Conservation (phyloP, 73 alveolate genomes). For the Paramecium sexaurelia region DNA sequence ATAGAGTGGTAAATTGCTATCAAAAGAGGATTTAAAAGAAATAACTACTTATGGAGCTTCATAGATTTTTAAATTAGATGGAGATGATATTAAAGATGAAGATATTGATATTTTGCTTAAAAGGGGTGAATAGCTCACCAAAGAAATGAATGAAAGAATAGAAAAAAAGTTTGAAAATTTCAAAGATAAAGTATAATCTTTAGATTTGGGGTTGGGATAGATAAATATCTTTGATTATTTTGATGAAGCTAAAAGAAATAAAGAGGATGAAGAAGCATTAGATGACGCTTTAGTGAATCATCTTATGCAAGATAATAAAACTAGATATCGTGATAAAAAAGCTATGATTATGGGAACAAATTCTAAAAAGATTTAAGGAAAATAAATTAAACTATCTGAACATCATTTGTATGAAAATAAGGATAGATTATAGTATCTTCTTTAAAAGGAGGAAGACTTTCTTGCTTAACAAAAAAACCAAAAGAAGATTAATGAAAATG, state of each 20-base stretch:
- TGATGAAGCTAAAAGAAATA: slow-evolving; percentile 90
- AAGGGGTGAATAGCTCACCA: slow-evolving; percentile 91
- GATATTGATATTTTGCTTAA: slow-evolving; percentile 89
- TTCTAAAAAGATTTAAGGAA: slow-evolving; percentile 69
- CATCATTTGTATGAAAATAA: slow-evolving; percentile 79
- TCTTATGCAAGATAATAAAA: slow-evolving; percentile 51
- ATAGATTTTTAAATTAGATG: slow-evolving; percentile 87
- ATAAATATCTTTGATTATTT: slow-evolving; percentile 93
- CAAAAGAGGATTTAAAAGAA: slow-evolving; percentile 96
- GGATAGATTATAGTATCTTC: slow-evolving; percentile 76
- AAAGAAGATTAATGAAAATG: neutral
- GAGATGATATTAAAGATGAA: slow-evolving; percentile 84
- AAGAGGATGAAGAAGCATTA: slow-evolving; percentile 79
- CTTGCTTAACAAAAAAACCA: neutral
- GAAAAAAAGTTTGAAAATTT: slow-evolving; percentile 70
- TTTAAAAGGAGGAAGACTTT: slow-evolving; percentile 79
- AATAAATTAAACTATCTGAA: slow-evolving; percentile 77
- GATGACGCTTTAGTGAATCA: slow-evolving; percentile 69
- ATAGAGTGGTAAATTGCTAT: slow-evolving; percentile 73
- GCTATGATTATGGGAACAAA: slow-evolving; percentile 61
- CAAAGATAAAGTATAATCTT: slow-evolving; percentile 79
- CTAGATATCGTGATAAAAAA: slow-evolving; percentile 74
- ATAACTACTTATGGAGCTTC: slow-evolving; percentile 98
- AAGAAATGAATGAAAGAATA: slow-evolving; percentile 70
- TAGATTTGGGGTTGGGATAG: slow-evolving; percentile 53